Evolutionary conservation across 2,329 filamentous ascomycete genomes (phyloP).

Genomic region (Talaromyces atroroseus): DNA sequence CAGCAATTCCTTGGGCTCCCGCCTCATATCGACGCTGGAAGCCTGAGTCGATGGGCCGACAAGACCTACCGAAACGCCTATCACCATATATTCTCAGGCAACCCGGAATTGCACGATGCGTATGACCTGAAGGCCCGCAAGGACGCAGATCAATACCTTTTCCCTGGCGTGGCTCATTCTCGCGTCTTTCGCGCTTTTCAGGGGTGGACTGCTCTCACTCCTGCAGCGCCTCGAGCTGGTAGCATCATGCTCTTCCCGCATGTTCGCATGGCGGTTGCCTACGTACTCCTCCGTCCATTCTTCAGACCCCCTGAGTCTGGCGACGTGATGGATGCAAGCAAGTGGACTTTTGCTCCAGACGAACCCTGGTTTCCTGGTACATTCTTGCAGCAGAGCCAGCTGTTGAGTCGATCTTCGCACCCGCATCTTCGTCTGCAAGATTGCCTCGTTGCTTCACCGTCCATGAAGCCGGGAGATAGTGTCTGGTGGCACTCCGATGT

Average conservation of each 20-base stretch:
- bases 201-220: conserved; percentile 41
- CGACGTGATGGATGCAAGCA: conserved; percentile 33
- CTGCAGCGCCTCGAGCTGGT: conserved; percentile 30
- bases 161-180: conserved; percentile 32
- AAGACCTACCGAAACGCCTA: conserved; percentile 35
- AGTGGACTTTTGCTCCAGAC: conserved; percentile 33
- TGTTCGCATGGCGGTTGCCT: conserved; percentile 32
- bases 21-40: conserved; percentile 42
- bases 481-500: conserved; percentile 39
- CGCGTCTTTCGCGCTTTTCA: conserved; percentile 37
- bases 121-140: conserved; percentile 35
- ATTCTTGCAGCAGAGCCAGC: conserved; percentile 26
- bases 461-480: conserved; percentile 35
- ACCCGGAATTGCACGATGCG: conserved; percentile 31
- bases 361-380: conserved; percentile 37
- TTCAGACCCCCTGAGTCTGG: conserved; percentile 29
- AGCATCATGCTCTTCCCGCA: conserved; percentile 39
- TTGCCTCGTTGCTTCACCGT: conserved; percentile 34
- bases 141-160: conserved; percentile 30
- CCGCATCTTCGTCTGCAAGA: conserved; percentile 36
- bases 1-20: conserved; percentile 37
- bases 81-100: conserved; percentile 32
- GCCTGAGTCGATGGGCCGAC: conserved; percentile 40
- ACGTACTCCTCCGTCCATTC: conserved; percentile 35
- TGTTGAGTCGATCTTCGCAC: conserved; percentile 30